Percentiles rank a stretch among this genome's conserved stretches.
Evolutionary conservation across 345 rosid genomes (phyloP).

Genomic region (Streptanthus diversifolius): DNA sequence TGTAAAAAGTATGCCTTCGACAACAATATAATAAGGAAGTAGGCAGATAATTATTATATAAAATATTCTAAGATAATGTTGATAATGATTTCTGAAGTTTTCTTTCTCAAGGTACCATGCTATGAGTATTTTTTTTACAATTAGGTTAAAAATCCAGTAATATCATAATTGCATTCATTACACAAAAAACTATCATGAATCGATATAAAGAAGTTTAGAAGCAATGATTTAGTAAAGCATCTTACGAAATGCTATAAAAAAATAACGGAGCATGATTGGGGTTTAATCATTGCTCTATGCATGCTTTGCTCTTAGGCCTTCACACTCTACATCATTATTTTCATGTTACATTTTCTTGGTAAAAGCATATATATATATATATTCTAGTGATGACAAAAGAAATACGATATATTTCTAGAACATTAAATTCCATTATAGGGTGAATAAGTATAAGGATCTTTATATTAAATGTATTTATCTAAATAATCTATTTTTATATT

Average conservation of each 20-base stretch:
- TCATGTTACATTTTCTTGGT: constrained; percentile 16
- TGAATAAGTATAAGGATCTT: too few relatives aligned
- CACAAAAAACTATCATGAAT: neutral
- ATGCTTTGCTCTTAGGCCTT: constrained; percentile 30
- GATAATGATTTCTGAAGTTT: neutral
- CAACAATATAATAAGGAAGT: neutral
- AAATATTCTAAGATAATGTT: neutral
- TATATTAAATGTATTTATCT: too few relatives aligned
- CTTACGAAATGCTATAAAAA: constrained; percentile 7
- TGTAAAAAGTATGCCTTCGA: neutral
- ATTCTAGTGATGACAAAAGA: neutral
- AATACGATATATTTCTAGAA: neutral
- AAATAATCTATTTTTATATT: too few relatives aligned
- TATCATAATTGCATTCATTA: neutral
- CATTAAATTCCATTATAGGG: neutral
- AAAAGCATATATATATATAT: neutral
- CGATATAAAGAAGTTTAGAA: neutral
- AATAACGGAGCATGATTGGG: constrained; percentile 26
- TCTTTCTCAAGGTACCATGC: constrained; percentile 17
- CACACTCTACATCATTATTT: constrained; percentile 31
- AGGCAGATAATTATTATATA: neutral
- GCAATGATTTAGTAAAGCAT: constrained; percentile 18
- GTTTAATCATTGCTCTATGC: constrained; percentile 32
- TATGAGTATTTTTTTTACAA: neutral
- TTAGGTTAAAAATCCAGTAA: neutral